Base-by-base conservation (phyloP, 768 basidiomycete genomes). In the Hirschioporus abietinus region DNA sequence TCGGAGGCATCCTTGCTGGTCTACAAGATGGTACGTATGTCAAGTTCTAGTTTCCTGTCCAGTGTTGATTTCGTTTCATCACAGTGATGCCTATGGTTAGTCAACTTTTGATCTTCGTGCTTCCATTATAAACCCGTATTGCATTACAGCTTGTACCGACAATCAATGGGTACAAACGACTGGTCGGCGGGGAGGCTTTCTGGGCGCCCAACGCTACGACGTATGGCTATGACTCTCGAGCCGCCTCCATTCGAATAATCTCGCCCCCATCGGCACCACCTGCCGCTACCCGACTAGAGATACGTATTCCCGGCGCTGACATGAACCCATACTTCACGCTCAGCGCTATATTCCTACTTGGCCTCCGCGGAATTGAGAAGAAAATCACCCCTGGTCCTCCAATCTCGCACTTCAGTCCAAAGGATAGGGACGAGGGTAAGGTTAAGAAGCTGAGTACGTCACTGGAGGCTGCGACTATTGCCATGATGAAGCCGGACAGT, bases 161-260 rank as follows among this genome's bases (percentile, higher is more conserved):
- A 0, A 90, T 97, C 78, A 96, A 96, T 72, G 95, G 96, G 8
- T 99, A 99, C 81, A 99, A 99, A 75, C 93, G 97, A 18, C 86
- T 99, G 8, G 89, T 93, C 23, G 95, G 92, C 23, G 95, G 95
- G 15, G 94, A 95, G 75, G 89, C 90, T 4, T 95, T 91, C 81
- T 97, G 93, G 93, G 95, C 95, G 6, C 95, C 95, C 0, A 96
- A 94, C 71, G 88, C 93, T 2, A 84, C 93, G 20, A 96, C 95
- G 2, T 98, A 95, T 75, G 96, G 96, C 10, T 98, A 96, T 74
- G 97, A 99, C 77, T 95, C 93, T 24, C 92, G 97, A 36, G 90
- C 89, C 0, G 95, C 95, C 12, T 94, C 93, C 10, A 86, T 99
- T 63, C 88, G 97, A 59, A 91, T 99, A 70, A 89, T 99, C 72